Percentiles rank a stretch among this genome's conserved stretches.
phyloP scores from a whole-genome alignment of 2,329 filamentous ascomycete genomes.

The Fusarium globosum region DNA sequence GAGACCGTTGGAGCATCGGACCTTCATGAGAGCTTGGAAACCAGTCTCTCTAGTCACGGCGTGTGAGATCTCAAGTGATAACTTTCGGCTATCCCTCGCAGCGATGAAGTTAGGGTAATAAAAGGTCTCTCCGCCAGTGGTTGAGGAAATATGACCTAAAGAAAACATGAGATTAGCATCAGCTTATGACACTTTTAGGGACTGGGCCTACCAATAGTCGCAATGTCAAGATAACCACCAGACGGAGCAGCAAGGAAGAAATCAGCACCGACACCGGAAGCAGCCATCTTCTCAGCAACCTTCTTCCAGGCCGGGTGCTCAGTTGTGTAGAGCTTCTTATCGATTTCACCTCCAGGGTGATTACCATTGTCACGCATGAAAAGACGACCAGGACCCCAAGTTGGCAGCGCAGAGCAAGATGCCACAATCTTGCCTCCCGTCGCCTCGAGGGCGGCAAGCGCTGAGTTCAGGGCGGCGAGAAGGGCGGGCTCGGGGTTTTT shows the following conservation, averaged over 20 bases:
- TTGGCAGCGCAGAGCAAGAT: constrained; percentile 87
- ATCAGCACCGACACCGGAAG: constrained; percentile 86
- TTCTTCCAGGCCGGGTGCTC: constrained; percentile 92
- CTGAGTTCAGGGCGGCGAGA: constrained; percentile 84
- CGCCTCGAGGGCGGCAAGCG: constrained; percentile 81
- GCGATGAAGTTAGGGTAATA: constrained; percentile 97
- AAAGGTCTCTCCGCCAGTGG: constrained; percentile 94
- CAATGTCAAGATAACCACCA: constrained; percentile 91
- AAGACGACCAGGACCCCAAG: constrained; percentile 87
- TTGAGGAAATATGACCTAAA: constrained; percentile 81
- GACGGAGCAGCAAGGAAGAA: constrained; percentile 94
- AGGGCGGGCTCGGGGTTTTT: constrained; percentile 93
- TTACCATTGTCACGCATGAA: constrained; percentile 91
- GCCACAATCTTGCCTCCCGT: constrained; percentile 95
- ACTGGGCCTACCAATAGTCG: constrained; percentile 77
- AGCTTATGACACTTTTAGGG: background rate
- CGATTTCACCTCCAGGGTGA: constrained; percentile 84
- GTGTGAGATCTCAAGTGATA: constrained; percentile 87
- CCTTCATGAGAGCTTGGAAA: constrained; percentile 97
- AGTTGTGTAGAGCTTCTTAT: constrained; percentile 91
- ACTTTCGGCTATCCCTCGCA: constrained; percentile 83
- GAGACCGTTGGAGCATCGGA: constrained; percentile 94
- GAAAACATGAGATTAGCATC: constrained; percentile 7
- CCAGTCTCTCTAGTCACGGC: constrained; percentile 90
- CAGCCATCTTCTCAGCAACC: constrained; percentile 86